Base-by-base conservation (phyloP, 2,329 filamentous ascomycete genomes). In the Leptographium radiaticola region DNA sequence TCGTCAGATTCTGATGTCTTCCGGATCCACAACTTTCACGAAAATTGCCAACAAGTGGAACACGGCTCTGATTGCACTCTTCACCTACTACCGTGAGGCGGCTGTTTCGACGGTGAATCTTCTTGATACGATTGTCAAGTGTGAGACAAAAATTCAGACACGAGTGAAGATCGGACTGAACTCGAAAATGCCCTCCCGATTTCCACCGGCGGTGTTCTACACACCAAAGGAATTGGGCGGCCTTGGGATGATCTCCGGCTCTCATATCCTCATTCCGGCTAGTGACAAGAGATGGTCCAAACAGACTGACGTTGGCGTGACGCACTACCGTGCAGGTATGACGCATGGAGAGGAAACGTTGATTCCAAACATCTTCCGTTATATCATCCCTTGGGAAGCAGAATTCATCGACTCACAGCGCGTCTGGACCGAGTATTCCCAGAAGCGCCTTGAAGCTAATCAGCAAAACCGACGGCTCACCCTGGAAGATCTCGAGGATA, bases 41-140 rank as follows among this genome's bases (percentile, higher is more conserved):
- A 98, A 98, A 78, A 98, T 98, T 64, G 93, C 94, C 48, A 98
- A 98, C 72, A 98, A 98, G 72, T 98, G 94, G 93, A 98, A 98
- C 70, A 98, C 93, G 0, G 93, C 89, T 1, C 71, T 98, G 60
- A 98, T 98, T 63, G 90, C 93, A 0, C 79, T 98, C 31, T 98
- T 98, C 71, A 97, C 93, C 0, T 98, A 98, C 70, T 98, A 98
- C 66, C 88, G 93, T 67, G 93, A 98, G 67, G 93, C 93, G 49
- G 93, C 93, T 16, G 91, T 97, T 1, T 95, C 91, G 1, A 98
- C 94, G 0, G 88, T 97, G 57, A 87, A 89, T 57, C 75, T 98
- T 6, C 78, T 98, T 4, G 93, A 98, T 66, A 96, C 91, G 0
- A 98, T 98, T 62, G 93, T 98, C 67, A 98, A 98, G 71, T 98